Evolutionary conservation across 2,329 filamentous ascomycete species (phyloP), one percentile per base, ranked within the genome.

Genomic region (Leptographium lundbergii): DNA sequence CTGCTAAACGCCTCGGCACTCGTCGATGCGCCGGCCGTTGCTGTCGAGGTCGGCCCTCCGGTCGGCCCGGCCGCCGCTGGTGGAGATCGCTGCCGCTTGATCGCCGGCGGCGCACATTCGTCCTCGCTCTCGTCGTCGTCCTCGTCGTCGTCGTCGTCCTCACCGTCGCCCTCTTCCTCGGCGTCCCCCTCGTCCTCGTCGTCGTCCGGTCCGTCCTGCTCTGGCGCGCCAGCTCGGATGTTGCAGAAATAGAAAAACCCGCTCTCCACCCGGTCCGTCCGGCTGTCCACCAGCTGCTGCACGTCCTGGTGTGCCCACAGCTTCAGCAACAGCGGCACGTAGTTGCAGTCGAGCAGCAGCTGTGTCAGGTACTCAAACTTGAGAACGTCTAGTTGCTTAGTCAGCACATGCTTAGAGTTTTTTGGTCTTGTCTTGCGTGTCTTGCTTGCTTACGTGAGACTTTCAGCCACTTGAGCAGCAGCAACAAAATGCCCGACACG

Each of bases 361-460:
- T 99, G 94, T 0, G 91, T 92, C 67, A 99, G 76, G 67, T 96
- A 97, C 72, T 99, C 94, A 65, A 94, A 96, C 69, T 96, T 96
- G 64, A 99, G 76, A 32, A 97, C 82, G 69, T 99, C 90, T 95
- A 5, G 62, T 2, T 14, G 6, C 13, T 19, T n/a, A n/a, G 48
- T 29, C 25, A 51, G 48, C 25, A 9, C 4, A 9, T 6, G 7
- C 39, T 19, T 13, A 19, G 4, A 13, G 13, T 2, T 19, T 13
- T 51, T 17, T 25, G 27, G 7, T 6, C 39, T 39, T n/a, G 6
- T 1, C 3, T 13, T 7, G 13, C n/a, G n/a, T n/a, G n/a, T n/a
- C 17, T 45, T 6, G 6, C 3, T 22, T 10, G 14, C 89, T 77
- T 76, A 95, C 90, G 94, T 60, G 91, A 96, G 58, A 95, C 77